phyloP scores from a whole-genome alignment of 1,284 basidiomycete species.

The Somion occarium region DNA sequence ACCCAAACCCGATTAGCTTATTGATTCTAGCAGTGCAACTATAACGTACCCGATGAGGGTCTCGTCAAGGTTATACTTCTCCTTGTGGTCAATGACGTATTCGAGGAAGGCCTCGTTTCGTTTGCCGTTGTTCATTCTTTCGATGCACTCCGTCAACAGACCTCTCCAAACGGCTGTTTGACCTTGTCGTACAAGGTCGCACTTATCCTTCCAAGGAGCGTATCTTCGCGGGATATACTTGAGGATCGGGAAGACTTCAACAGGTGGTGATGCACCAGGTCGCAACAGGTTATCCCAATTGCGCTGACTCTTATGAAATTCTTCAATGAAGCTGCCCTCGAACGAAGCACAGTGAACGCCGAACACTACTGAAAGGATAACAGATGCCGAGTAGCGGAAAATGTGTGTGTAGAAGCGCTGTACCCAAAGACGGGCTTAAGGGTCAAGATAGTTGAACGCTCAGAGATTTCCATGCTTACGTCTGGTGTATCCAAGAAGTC shows the following conservation, averaged over 20 bases:
- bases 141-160: slow-evolving; percentile 13
- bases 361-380: slow-evolving; percentile 24
- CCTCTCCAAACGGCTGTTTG: slow-evolving; percentile 22
- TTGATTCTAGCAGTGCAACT: too few relatives aligned
- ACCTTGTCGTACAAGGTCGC: slow-evolving; percentile 16
- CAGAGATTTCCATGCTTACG: neutral
- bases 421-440: neutral
- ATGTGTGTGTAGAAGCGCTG: slow-evolving; percentile 11
- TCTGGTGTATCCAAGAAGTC: neutral
- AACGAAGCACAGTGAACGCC: slow-evolving; percentile 27
- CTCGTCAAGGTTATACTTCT: neutral
- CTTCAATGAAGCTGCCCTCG: slow-evolving; percentile 9
- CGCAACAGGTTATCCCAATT: slow-evolving; percentile 23
- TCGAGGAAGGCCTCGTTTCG: slow-evolving; percentile 15
- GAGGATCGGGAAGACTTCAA: slow-evolving; percentile 31
- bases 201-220: slow-evolving; percentile 29
- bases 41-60: too few relatives aligned
- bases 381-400: slow-evolving; percentile 25
- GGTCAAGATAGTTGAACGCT: neutral
- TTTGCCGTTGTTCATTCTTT: slow-evolving; percentile 5
- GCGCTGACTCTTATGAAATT: slow-evolving; percentile 12
- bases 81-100: neutral
- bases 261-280: slow-evolving; percentile 28
- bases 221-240: slow-evolving; percentile 29
- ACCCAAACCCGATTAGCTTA: too few relatives aligned